Base-by-base conservation (phyloP, 2,329 filamentous ascomycete species). In the Diaporthe destruens region DNA sequence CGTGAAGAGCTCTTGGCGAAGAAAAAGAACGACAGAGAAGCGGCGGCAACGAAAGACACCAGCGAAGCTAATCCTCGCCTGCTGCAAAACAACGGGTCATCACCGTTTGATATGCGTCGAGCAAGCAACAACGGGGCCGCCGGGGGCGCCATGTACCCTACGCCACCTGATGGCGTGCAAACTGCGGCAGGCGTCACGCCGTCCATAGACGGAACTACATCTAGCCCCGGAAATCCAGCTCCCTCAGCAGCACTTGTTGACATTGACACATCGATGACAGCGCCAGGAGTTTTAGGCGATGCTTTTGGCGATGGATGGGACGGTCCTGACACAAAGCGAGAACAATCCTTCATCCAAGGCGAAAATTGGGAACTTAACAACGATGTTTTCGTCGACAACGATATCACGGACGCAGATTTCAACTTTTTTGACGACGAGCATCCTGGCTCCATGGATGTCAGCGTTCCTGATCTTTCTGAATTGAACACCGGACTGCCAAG, bases 351-450 rank as follows among this genome's bases (percentile, higher is more conserved):
- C 6, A 80, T 81, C 42, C 87, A 87, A 32, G 84, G 86, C 11
- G 88, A 89, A 39, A 86, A 92, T 76, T 91, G 88, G 25, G 92
- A 93, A 70, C 85, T 93, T 76, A 90, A 90, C 16, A 89, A 88
- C 11, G 91, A 94, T 75, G 88, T 92, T 76, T 94, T 94, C 81
- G 90, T 87, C n/a, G 89, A 91, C n/a, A 88, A 90, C 75, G 89
- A 91, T 75, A 87, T 96, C n/a, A 95, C 92, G 1, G 94, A 96
- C 76, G 93, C 90, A 7, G 94, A 96, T 78, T 96, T 96, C 79
- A 94, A 89, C 79, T 96, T 95, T 80, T 96, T 96, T 76, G 93
- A 96, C 77, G 91, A 92, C 77, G 91, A 92, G 74, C 82, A 87
- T 34, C 85, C 87, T 3, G 84, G 80, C 2, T 82, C 80, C 14